Conservation (phyloP, 257 asterid species). For the Osmanthus fragrans region DNA sequence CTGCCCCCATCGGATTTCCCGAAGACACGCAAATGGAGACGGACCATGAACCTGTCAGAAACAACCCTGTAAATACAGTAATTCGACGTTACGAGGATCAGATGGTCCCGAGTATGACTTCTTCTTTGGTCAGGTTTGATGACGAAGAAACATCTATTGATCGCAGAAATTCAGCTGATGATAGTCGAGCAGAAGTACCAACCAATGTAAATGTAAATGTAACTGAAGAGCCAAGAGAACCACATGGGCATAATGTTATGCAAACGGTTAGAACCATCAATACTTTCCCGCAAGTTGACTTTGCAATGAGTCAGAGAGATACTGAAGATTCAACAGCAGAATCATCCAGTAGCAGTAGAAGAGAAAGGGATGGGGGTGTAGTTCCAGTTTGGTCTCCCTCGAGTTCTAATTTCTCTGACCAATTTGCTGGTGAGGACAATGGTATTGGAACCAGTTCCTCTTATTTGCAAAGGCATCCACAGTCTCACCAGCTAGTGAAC, state of each 20-base stretch:
- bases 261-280: conserved; percentile 29
- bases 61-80: conserved; percentile 37
- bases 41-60: conserved; percentile 54
- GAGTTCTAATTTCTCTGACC: conserved; percentile 61
- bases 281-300: conserved; percentile 26
- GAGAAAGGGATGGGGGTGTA: conserved; percentile 70
- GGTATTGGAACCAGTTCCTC: conserved; percentile 53
- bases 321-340: conserved; percentile 91
- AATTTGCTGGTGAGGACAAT: conserved; percentile 54
- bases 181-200: conserved; percentile 80
- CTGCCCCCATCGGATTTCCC: conserved; percentile 69
- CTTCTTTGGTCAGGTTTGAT: conserved; percentile 57
- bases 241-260: conserved; percentile 18
- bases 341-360: conserved; percentile 58
- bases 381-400: conserved; percentile 96
- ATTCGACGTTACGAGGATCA: conserved; percentile 68
- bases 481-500: conserved; percentile 67
- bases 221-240: conserved; percentile 40
- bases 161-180: conserved; percentile 44
- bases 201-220: conserved; percentile 49
- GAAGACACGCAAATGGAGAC: conserved; percentile 68
- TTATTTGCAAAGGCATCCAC: conserved; percentile 68
- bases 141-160: conserved; percentile 63
- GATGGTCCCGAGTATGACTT: conserved; percentile 94
- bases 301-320: conserved; percentile 48